phyloP scores from a whole-genome alignment of 768 basidiomycete species.

The Mycena sanguinolenta region DNA sequence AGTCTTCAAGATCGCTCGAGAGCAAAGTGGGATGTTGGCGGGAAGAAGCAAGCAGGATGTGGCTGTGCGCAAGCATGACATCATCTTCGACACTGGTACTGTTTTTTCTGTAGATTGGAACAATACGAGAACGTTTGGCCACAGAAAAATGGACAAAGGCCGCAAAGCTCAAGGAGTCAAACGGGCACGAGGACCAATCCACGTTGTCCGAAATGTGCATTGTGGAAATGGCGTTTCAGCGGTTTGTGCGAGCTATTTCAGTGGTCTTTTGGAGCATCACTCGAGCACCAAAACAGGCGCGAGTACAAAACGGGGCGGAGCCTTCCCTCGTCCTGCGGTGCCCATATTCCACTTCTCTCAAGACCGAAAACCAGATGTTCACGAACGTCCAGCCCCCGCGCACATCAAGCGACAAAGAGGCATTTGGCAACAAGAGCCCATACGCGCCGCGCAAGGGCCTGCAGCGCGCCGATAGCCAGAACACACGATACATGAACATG shows the following conservation, averaged over 20 bases:
- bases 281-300: neutral
- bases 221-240: too few species aligned
- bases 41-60: too few species aligned
- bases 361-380: slow-evolving; percentile 15
- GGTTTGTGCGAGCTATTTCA: neutral
- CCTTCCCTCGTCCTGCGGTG: neutral
- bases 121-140: too few species aligned
- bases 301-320: neutral
- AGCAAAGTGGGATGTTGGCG: too few species aligned
- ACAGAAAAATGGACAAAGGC: too few species aligned
- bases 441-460: slow-evolving; percentile 1
- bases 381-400: slow-evolving; percentile 15
- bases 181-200: too few species aligned
- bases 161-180: too few species aligned
- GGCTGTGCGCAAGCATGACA: too few species aligned
- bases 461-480: slow-evolving; percentile 43
- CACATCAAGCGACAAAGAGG: neutral
- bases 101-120: too few species aligned
- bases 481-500: slow-evolving; percentile 73
- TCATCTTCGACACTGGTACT: too few species aligned
- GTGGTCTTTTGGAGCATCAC: neutral
- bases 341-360: neutral
- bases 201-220: too few species aligned
- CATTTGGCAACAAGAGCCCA: slow-evolving; percentile 1
- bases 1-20: too few species aligned